Evolutionary conservation across 1,284 basidiomycete species (phyloP), one percentile per base, ranked within the genome.

Genomic region (Ceratobasidium sp.): DNA sequence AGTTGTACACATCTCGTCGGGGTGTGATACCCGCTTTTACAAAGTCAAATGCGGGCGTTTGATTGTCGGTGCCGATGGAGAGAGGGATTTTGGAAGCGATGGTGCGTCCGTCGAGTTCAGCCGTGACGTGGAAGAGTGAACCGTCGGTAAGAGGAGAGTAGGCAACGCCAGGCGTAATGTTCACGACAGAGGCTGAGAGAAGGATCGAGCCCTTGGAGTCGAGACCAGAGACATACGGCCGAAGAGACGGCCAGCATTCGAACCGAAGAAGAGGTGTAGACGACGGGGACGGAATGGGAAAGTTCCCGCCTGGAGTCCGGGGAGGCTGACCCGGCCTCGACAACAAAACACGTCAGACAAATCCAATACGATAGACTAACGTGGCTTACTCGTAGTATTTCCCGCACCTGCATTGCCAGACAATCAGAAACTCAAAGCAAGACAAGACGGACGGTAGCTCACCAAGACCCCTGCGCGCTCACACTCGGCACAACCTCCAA

Each of bases 151-250:
- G 80, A 3, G 81, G 80, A 59, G 92, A 86, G 5, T 88, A 86
- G 8, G 82, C 81, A 0, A 90, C 85, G 19, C 86, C 87, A 25
- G 82, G 81, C 25, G 91, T 86, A 79, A 87, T 86, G 1, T 88
- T 88, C 49, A 93, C 71, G 2, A 17, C 81, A 3, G 86, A 86
- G 0, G 90, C 84, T 79, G 93, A 91, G 51, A 93, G 81, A 56
- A 94, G 82, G 78, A 93, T 83, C 9, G 82, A 80, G 0, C 81
- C 83, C 8, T 78, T 81, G 17, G 82, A 76, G 3, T 82, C 82
- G 77, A 91, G 89, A 67, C 86, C 86, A 2, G 87, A 86, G 2
- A 93, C 87, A 82, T 91, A 94, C 0, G 92, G 92, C 46, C 89
- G 87, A 73, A 92, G 88, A 1, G 86, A 89, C 19, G 90, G 91